Percentiles rank a stretch among this genome's conserved stretches.
These are phyloP conservation scores for Cladochytrium replicatum DNA, from an alignment of 192 early-diverging fungal species.

Conservation along the genomic window DNA sequence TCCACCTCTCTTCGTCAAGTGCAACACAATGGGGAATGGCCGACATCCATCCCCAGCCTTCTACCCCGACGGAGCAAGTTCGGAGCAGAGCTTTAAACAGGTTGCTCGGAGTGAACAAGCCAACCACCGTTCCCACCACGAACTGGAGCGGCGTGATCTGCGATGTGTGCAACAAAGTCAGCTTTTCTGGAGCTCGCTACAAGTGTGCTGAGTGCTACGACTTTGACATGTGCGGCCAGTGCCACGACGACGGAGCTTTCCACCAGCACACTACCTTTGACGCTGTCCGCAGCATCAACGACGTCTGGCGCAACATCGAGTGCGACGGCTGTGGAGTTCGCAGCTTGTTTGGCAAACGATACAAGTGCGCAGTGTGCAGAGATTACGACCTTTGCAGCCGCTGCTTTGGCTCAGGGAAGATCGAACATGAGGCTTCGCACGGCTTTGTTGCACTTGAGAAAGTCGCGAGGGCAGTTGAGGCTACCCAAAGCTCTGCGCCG, in stretches of 20 bases:
- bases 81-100: too few relatives aligned
- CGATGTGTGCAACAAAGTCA: slow-evolving; percentile 8
- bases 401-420: too few relatives aligned
- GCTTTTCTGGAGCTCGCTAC: slow-evolving; percentile 11
- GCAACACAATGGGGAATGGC: too few relatives aligned
- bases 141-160: slow-evolving; percentile 10
- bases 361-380: slow-evolving; percentile 9
- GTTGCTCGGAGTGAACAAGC: not conserved
- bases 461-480: too few relatives aligned
- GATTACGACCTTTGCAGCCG: slow-evolving; percentile 14
- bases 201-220: slow-evolving; percentile 16
- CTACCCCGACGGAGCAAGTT: too few relatives aligned
- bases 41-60: too few relatives aligned
- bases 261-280: not conserved
- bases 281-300: not conserved
- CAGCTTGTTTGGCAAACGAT: slow-evolving; percentile 11
- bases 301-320: slow-evolving; percentile 5
- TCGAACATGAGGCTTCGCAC: too few relatives aligned
- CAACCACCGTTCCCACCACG: not conserved
- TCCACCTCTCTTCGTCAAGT: too few relatives aligned
- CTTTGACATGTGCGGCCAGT: slow-evolving; percentile 3
- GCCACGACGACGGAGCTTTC: slow-evolving; percentile 1
- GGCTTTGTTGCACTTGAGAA: too few relatives aligned
- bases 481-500: too few relatives aligned
- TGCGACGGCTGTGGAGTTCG: slow-evolving; percentile 15